Evolutionary conservation across 345 rosid species (phyloP).

Genomic region (Syzygium aqueum): DNA sequence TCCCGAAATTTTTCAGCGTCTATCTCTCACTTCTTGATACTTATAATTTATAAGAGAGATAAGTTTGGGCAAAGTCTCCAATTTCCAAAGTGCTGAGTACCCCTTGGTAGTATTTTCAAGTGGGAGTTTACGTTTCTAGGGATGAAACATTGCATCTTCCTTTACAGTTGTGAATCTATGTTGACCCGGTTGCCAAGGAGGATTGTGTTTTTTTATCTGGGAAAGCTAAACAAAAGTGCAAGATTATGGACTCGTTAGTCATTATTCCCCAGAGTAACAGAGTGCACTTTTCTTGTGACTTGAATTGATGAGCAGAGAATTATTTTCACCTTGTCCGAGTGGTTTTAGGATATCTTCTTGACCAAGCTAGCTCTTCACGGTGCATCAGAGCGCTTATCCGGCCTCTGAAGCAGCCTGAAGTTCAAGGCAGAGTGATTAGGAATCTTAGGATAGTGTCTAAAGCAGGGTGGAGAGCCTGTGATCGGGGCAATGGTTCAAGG

Average conservation of each 20-base stretch:
- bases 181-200: not conserved
- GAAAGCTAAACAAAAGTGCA: not conserved
- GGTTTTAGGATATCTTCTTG: not conserved
- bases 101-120: not conserved
- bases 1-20: not conserved
- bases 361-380: not conserved
- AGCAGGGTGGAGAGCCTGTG: not conserved
- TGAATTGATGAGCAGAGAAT: not conserved
- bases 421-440: not conserved
- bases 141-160: not conserved
- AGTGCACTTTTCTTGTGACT: not conserved
- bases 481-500: not conserved
- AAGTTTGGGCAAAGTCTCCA: not conserved
- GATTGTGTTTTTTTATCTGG: not conserved
- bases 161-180: not conserved
- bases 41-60: not conserved
- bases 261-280: not conserved
- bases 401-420: not conserved
- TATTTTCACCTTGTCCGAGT: not conserved
- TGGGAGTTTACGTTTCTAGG: not conserved
- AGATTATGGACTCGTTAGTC: not conserved
- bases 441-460: not conserved
- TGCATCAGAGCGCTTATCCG: not conserved
- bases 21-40: not conserved
- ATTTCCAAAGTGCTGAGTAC: not conserved